Base-by-base conservation (phyloP, 495 filamentous ascomycete species). In the Zalerion maritima region DNA sequence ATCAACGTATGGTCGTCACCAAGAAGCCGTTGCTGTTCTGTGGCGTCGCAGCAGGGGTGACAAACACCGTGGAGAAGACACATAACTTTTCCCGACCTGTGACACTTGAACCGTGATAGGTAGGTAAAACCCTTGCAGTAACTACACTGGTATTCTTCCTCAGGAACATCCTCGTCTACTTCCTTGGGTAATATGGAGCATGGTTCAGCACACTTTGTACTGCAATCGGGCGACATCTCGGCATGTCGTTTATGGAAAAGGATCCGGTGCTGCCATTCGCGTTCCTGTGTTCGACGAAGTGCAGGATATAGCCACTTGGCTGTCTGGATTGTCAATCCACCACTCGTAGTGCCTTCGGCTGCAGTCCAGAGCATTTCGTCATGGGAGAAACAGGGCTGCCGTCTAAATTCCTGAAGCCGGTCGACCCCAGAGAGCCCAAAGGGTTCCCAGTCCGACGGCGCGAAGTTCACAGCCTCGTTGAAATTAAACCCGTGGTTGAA, bases 401-500 rank as follows among this genome's bases (percentile, higher is more conserved):
- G 70, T 34, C 89, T 74, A 54, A 94, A 97, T 13, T 71, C 70
- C 42, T 89, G 81, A 16, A 96, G 65, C 29, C 87, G 69, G 41
- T 85, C 72, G 3, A 94, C 85, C 12, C 87, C 86, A 22, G 70
- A 62, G 36, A 87, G 79, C 4, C 89, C 89, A 57, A 72, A 89
- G 1, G 83, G 86, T 46, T 96, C 89, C 89, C 89, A 99, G 47
- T 96, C 89, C n/a, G 58, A 60, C 7, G 89, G 89, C 2, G 89
- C 91, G 52, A 99, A 96, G 48, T 99, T 99, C 34, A 99, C 89
- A 2, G 89, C 89, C 48, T 99, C 89, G 36, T 99, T 99, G 58
- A 96, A 94, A 47, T 99, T 99, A 65, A 99, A 97, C 5, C 78
- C 89, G 48, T 79, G 91, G 45, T 92, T 99, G 57, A 92, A 92